Evolutionary conservation across 345 rosid species (phyloP), one percentile per base, ranked within the genome.

Genomic region (Euphorbia lathyris): DNA sequence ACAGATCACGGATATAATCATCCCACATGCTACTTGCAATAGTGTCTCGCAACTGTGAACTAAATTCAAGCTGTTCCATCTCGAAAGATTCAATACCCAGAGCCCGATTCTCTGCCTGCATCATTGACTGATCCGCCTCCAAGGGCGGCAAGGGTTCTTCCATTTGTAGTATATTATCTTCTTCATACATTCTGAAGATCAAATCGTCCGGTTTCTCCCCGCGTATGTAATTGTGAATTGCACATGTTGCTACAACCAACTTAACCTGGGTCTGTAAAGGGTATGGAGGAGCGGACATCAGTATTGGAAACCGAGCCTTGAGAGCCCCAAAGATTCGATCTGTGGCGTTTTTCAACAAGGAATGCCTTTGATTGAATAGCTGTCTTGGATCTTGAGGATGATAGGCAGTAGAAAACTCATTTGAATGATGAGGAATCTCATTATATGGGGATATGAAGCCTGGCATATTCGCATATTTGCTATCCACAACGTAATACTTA

Each of bases 191-290:
- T 34, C 78, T 72, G 78, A 89, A 88, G 68, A 91, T 77, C 66
- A 79, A 52, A 72, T 91, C 97, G 67, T 88, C 96, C 0, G 94
- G 94, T 72, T 86, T 86, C 81, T 91, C 98, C 56, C 72, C 78
- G 25, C 86, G 90, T 30, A 93, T 73, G 80, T 77, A 91, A 75
- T 93, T 93, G 78, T 91, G 97, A 47, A 93, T 70, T 1, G 97
- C 96, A 16, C 94, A 91, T 0, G 96, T 85, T 8, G 87, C 98
- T 26, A 93, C 86, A 16, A 93, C 94, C 81, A 93, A 74, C 76
- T 93, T 91, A 73, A 91, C 93, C 82, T 90, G 93, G 7, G 91
- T 89, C 65, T 83, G 97, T 32, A 91, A 82, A 56, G 98, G 94
- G 74, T 93, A 91, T 4, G 97, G 96, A 60, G 98, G 98, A 77